phyloP scores from a whole-genome alignment of 139 green algal species.

The Medakamo hakoo region DNA sequence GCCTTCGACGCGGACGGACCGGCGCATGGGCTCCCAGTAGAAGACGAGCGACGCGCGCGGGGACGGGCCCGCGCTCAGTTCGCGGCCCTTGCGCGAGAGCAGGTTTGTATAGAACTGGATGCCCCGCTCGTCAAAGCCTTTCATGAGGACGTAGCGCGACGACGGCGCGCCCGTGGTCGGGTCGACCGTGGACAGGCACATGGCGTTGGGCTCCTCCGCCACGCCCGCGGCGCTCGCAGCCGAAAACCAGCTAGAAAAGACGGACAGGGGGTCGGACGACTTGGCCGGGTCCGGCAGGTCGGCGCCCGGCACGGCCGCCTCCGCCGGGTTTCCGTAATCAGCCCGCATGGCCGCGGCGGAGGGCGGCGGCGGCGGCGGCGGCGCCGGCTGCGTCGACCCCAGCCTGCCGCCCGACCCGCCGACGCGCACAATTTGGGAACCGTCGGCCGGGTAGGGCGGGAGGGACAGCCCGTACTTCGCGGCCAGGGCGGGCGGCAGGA shows the following conservation, averaged over 20 bases:
- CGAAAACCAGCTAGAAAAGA: constrained; percentile 51
- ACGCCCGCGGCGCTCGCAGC: constrained; percentile 16
- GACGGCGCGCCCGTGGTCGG: constrained; percentile 18
- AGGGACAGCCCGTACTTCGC: constrained; percentile 55
- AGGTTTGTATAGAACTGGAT: constrained; percentile 92
- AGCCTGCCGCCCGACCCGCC: neutral
- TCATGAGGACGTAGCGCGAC: constrained; percentile 72
- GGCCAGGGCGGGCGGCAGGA: constrained; percentile 57
- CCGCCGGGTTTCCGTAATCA: constrained; percentile 27
- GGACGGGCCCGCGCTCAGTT: constrained; percentile 8
- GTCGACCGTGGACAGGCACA: constrained; percentile 45
- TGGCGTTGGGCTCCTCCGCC: constrained; percentile 62
- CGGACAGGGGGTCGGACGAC: constrained; percentile 36
- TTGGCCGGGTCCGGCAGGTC: neutral
- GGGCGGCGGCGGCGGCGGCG: neutral
- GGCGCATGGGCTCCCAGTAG: constrained; percentile 50
- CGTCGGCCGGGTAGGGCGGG: constrained; percentile 53
- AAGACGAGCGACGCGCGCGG: constrained; percentile 45
- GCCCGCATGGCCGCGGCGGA: constrained; percentile 50
- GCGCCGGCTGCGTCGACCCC: neutral
- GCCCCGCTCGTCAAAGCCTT: constrained; percentile 51
- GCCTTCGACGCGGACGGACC: constrained; percentile 67
- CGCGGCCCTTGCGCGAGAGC: constrained; percentile 31
- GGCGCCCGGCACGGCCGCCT: neutral
- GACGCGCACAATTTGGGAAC: constrained; percentile 43